phyloP scores from a whole-genome alignment of 148 eudicot genomes.

The Polygonum aviculare region DNA sequence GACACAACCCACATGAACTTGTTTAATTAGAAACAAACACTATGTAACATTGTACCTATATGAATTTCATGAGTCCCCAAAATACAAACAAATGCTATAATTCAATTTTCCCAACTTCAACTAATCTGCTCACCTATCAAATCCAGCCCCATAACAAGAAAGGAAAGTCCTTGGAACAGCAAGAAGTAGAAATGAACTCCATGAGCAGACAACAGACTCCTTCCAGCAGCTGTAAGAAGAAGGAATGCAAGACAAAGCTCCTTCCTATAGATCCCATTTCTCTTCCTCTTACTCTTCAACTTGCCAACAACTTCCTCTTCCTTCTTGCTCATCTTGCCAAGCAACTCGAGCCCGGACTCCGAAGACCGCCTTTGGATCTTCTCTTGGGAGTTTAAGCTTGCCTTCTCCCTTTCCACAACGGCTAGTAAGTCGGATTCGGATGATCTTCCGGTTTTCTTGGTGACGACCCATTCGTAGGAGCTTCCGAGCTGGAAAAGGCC shows the following conservation, averaged over 20 bases:
- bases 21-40: not conserved
- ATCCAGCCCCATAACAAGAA: constrained; percentile 54
- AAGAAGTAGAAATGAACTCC: constrained; percentile 60
- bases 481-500: constrained; percentile 64
- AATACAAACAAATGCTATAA: not conserved
- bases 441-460: constrained; percentile 54
- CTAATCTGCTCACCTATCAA: constrained; percentile 56
- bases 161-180: constrained; percentile 54
- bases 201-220: constrained; percentile 49
- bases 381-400: constrained; percentile 22
- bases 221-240: constrained; percentile 47
- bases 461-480: constrained; percentile 62
- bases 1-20: not conserved
- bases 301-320: not conserved
- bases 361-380: constrained; percentile 44
- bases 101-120: constrained; percentile 9
- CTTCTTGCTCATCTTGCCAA: constrained; percentile 20
- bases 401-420: constrained; percentile 41
- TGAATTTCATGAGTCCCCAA: not conserved
- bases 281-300: constrained; percentile 24
- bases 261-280: constrained; percentile 37
- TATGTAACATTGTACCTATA: not conserved
- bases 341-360: constrained; percentile 44
- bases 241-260: constrained; percentile 57
- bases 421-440: constrained; percentile 53